These are phyloP conservation scores for Mycena galopus DNA, from an alignment of 768 basidiomycete species.

Conservation along the genomic window DNA sequence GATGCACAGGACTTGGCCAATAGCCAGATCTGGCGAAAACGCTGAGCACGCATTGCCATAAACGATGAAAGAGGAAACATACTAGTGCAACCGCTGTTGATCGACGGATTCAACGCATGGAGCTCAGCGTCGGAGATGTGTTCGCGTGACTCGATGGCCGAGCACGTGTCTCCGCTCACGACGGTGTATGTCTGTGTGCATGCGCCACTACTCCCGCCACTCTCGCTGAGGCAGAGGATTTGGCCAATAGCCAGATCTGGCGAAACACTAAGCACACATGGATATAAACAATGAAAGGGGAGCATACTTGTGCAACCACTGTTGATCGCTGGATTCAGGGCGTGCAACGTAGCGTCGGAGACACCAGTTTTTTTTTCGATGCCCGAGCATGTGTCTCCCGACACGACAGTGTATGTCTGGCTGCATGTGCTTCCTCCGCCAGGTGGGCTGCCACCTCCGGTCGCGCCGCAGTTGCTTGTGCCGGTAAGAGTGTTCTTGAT, in stretches of 20 bases:
- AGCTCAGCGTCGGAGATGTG: no score
- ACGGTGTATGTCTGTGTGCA: no score
- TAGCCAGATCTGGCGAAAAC: conserved; percentile 18
- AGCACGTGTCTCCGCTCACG: no score
- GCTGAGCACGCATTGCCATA: neutral
- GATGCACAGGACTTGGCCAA: conserved; percentile 22
- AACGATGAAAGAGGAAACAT: neutral
- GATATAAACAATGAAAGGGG: neutral
- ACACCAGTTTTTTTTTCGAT: no score
- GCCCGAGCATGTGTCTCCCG: neutral
- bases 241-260: no score
- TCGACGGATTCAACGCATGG: conserved; percentile 23
- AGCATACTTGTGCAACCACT: neutral
- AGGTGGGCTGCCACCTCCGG: neutral
- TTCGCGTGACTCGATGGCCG: no score
- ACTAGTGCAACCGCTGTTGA: conserved; percentile 32
- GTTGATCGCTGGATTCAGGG: neutral
- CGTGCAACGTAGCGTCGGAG: no score
- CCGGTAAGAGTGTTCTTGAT: neutral
- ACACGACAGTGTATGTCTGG: neutral
- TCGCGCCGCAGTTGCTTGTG: neutral
- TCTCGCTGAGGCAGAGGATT: no score
- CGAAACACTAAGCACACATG: neutral
- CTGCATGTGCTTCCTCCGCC: neutral
- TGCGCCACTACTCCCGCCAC: no score